A percentile compares a stretch with the other conserved stretches of the same genome.
These are phyloP conservation scores for Hansenula anomala DNA, from an alignment of 1,139 yeast species.

Conservation along the genomic window DNA sequence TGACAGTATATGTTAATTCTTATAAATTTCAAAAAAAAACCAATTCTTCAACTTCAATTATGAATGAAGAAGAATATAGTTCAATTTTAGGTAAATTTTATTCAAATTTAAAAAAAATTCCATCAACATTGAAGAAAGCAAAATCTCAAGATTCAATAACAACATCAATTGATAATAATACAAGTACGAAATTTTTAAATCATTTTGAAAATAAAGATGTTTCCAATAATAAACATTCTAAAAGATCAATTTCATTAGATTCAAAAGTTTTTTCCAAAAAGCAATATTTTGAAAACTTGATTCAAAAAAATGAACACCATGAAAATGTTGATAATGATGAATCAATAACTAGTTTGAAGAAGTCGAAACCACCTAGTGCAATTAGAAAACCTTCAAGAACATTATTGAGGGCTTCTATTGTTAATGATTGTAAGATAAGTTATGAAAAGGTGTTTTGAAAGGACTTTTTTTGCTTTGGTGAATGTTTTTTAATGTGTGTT, in stretches of 20 bases:
- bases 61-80: background rate
- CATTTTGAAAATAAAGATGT: background rate
- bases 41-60: background rate
- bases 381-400: constrained; percentile 15
- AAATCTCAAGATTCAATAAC: background rate
- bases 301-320: background rate
- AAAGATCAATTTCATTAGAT: background rate
- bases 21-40: constrained; percentile 12
- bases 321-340: no score
- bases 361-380: background rate
- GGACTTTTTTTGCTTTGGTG: background rate
- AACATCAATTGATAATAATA: background rate
- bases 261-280: constrained; percentile 7
- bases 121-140: background rate
- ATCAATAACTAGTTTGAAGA: no score
- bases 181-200: constrained; percentile 1
- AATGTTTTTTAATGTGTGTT: background rate
- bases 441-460: constrained; percentile 17
- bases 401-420: constrained; percentile 13
- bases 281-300: constrained; percentile 12
- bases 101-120: background rate
- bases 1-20: constrained; percentile 10
- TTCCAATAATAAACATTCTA: background rate
- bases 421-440: constrained; percentile 13
- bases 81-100: background rate